Base-by-base conservation (phyloP, 805 yeast genomes). In the Yamadazyma scolyti region DNA sequence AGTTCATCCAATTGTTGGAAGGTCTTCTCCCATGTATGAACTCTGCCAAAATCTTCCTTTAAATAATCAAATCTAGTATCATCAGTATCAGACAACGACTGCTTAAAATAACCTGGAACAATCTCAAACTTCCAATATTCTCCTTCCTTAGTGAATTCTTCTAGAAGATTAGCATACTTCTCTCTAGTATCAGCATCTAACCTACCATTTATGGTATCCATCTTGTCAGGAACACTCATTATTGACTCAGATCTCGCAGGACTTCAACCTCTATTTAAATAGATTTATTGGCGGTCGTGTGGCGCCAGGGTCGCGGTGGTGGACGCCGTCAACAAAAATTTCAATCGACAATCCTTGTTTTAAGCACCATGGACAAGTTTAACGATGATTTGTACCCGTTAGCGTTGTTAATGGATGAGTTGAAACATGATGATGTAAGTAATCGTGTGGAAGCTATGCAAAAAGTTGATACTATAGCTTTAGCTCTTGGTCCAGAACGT, bases 321-420 rank as follows among this genome's bases (percentile, higher is more conserved):
- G n/a, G n/a, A n/a, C n/a, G n/a, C n/a, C n/a, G n/a, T n/a, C n/a
- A n/a, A n/a, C n/a, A n/a, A n/a, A n/a, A n/a, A n/a, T n/a, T n/a
- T n/a, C n/a, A n/a, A n/a, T n/a, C n/a, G n/a, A n/a, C n/a, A n/a
- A n/a, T n/a, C n/a, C n/a, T n/a, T n/a, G 9, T 8, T 19, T 19
- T 19, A 19, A 9, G 7, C 16, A 35, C 22, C 21, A 60, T 61
- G 67, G 65, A 58, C 33, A 50, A 48, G 41, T 56, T 54, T 44
- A 58, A 51, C 41, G 79, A 79, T 52, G 88, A 81, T 47, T 73
- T 93, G 36, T 90, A 86, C 52, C 98, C 99, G 26, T 75, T 93
- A 59, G 98, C 98, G 10, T 73, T 93, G 46, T 74, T 93, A 38
- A 88, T 93, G 86, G 98, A 94, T 57, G 99, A 94, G 61, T 74